phyloP scores from a whole-genome alignment of 1,139 yeast species.

The Lodderomyces margitis region DNA sequence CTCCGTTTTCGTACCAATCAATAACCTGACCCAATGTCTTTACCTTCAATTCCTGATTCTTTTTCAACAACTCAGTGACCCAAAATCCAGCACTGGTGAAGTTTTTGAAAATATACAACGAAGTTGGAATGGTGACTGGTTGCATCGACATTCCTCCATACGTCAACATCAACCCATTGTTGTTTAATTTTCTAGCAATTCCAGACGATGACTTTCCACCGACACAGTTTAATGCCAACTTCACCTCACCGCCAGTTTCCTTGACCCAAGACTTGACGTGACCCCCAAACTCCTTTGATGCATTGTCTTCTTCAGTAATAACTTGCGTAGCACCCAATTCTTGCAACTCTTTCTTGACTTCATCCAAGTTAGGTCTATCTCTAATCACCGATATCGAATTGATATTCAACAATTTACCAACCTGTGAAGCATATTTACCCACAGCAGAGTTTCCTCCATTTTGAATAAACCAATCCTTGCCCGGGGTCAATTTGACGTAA shows the following conservation, averaged over 20 bases:
- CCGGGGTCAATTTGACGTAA: conserved; percentile 58
- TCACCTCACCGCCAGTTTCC: conserved; percentile 55
- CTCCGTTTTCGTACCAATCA: conserved; percentile 62
- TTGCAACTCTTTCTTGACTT: conserved; percentile 55
- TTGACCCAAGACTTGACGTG: conserved; percentile 63
- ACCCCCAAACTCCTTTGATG: conserved; percentile 60
- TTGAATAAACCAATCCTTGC: conserved; percentile 89
- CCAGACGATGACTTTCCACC: conserved; percentile 86
- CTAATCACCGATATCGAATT: conserved; percentile 87
- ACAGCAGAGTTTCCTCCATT: conserved; percentile 97
- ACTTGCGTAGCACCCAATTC: conserved; percentile 82
- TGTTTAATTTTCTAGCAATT: conserved; percentile 74
- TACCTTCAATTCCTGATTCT: conserved; percentile 60
- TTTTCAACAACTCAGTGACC: conserved; percentile 77
- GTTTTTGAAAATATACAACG: conserved; percentile 86
- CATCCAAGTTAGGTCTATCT: conserved; percentile 73
- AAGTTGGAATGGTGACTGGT: conserved; percentile 87
- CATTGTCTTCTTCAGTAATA: conserved; percentile 81
- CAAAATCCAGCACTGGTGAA: conserved; percentile 87
- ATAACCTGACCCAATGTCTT: conserved; percentile 61
- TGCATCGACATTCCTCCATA: conserved; percentile 98
- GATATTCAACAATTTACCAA: conserved; percentile 73
- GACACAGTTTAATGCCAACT: conserved; percentile 85
- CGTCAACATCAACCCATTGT: conserved; percentile 72
- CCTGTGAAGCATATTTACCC: conserved; percentile 90